Percentiles rank a stretch among this genome's conserved stretches.
Evolutionary conservation across 1,284 basidiomycete genomes (phyloP).

Genomic region (Trichosporon asahii): DNA sequence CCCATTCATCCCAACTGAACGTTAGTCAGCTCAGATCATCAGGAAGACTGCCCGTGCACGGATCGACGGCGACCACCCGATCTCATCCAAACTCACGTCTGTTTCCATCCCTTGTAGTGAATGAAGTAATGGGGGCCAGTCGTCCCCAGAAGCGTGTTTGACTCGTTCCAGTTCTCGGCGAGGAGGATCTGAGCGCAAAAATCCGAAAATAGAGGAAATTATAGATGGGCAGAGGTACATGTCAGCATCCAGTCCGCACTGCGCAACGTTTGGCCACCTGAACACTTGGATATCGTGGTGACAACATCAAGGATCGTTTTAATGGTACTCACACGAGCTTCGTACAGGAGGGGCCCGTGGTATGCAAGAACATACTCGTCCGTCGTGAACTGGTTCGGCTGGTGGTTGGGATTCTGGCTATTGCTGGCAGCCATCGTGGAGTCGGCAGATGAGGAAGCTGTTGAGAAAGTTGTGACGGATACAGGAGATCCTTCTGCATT

Average conservation of each 20-base stretch:
- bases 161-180: slow-evolving; percentile 69
- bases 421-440: slow-evolving; percentile 21
- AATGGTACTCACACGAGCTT: slow-evolving; percentile 66
- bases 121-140: slow-evolving; percentile 86
- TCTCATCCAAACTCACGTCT: slow-evolving; percentile 64
- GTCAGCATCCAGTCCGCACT: slow-evolving; percentile 23
- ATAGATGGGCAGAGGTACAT: slow-evolving; percentile 12
- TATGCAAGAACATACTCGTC: slow-evolving; percentile 88
- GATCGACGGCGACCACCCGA: neutral
- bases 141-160: slow-evolving; percentile 63
- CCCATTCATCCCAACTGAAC: slow-evolving; percentile 96
- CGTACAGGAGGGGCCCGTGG: slow-evolving; percentile 90
- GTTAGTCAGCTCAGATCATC: neutral
- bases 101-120: slow-evolving; percentile 99
- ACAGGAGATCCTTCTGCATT: neutral
- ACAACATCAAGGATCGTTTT: slow-evolving; percentile 12
- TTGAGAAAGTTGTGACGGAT: neutral
- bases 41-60: neutral
- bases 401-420: slow-evolving; percentile 18
- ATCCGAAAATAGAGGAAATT: neutral
- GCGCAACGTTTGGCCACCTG: neutral
- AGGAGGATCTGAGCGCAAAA: slow-evolving; percentile 63
- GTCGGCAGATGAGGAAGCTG: neutral
- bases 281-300: slow-evolving; percentile 23
- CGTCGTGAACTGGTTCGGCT: slow-evolving; percentile 43